Conservation (phyloP, 345 rosid genomes). For the Eucalyptus marginata region DNA sequence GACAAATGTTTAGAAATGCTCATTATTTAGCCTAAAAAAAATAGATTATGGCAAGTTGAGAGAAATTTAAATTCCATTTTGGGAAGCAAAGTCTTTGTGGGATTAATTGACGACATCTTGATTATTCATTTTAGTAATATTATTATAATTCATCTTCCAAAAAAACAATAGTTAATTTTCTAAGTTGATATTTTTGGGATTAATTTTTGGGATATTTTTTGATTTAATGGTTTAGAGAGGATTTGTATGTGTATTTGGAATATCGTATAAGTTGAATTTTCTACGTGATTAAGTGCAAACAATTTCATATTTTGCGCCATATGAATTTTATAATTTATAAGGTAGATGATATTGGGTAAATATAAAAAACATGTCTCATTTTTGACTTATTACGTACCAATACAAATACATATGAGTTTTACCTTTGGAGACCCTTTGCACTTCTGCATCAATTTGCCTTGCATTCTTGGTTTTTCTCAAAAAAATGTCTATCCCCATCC, state of each 20-base stretch:
- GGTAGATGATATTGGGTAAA: accelerated
- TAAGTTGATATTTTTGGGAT: not conserved
- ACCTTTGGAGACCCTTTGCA: not conserved
- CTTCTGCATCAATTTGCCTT: not conserved
- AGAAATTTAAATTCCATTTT: not conserved
- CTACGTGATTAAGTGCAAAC: accelerated
- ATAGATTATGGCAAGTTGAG: not conserved
- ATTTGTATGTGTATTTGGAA: not conserved
- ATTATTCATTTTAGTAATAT: accelerated
- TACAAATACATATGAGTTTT: not conserved
- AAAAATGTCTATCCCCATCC: accelerated
- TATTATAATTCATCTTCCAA: not conserved
- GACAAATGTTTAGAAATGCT: not conserved
- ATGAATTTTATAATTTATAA: not conserved
- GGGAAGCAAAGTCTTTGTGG: not conserved
- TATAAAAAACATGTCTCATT: accelerated
- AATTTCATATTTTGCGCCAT: not conserved
- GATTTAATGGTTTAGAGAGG: accelerated
- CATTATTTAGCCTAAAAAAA: not conserved
- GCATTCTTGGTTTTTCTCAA: not conserved
- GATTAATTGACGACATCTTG: not conserved
- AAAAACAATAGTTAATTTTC: accelerated
- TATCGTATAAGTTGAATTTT: accelerated
- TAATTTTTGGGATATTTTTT: accelerated
- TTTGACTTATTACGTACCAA: not conserved